Evolutionary conservation across 148 eudicot genomes (phyloP), one percentile per base, ranked within the genome.

Genomic region (Mesembryanthemum crystallinum): DNA sequence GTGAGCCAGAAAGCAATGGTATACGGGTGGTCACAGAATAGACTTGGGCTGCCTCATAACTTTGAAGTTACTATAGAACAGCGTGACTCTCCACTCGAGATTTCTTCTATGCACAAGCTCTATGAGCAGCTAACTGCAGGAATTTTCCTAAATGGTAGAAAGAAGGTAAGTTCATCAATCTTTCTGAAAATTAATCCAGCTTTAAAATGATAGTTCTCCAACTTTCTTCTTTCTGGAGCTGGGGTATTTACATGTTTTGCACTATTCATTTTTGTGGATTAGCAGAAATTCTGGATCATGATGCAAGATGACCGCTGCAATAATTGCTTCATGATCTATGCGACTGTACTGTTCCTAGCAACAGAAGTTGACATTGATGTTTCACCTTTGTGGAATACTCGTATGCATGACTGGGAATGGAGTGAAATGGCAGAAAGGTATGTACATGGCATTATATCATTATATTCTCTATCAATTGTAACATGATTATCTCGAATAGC

Each of bases 271-370:
- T 10, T 25, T 24, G 5, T 69, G 72, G 33, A 4, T 29, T 61
- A 67, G 74, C 69, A 77, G 80, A 77, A 49, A 51, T 77, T 42
- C 25, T 77, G 80, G 80, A 68, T 70, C 11, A 10, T 64, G 58
- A 24, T 69, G 15, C 61, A 30, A 10, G 27, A 61, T 30, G 74
- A 54, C 11, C 4, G 15, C 74, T 77, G 32, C 62, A 11, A 29
- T 47, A 77, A 77, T 49, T 45, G 80, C 69, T 77, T 77, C 24
- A 70, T 69, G 74, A 27, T 77, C n/a, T 77, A 77, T 70, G 80
- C 74, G n/a, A 12, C 74, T 20, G 42, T 1, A 62, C 51, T 77
- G n/a, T 20, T 17, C 37, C 3, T 64, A 9, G 13, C 8, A 13
- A 45, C 43, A 27, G 67, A 60, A 0, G 21, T 10, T 15, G 27